Conservation (phyloP, 257 asterid species). For the Penstemon davidsonii region DNA sequence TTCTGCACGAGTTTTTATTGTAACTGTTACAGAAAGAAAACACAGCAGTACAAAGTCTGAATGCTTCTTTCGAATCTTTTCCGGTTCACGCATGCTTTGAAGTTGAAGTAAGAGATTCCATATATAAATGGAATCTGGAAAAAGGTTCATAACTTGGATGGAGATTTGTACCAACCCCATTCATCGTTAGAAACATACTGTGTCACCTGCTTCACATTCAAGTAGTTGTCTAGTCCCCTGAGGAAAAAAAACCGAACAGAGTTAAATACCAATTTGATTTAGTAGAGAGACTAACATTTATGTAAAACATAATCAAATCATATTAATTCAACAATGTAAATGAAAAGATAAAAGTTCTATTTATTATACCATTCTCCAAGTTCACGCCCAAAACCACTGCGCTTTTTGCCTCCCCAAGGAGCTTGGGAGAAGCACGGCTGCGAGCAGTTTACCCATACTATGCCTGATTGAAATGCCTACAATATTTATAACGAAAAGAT, state of each 20-base stretch:
- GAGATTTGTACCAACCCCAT: slow-evolving; percentile 89
- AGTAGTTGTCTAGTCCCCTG: slow-evolving; percentile 92
- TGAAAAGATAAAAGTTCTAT: not conserved
- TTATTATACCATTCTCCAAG: slow-evolving; percentile 81
- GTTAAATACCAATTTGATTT: not conserved
- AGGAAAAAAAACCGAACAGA: slow-evolving; percentile 12
- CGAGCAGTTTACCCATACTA: slow-evolving; percentile 92
- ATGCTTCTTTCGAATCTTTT: too few species aligned
- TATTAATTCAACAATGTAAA: too few species aligned
- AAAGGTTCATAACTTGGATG: slow-evolving; percentile 42
- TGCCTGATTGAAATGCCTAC: slow-evolving; percentile 86
- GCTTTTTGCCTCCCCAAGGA: slow-evolving; percentile 98
- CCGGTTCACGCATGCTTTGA: too few species aligned
- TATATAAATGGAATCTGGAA: too few species aligned
- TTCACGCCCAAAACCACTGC: slow-evolving; percentile 97
- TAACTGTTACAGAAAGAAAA: too few species aligned
- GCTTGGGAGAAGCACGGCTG: slow-evolving; percentile 94
- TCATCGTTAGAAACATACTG: slow-evolving; percentile 58
- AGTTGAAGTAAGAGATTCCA: too few species aligned
- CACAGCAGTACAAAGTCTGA: too few species aligned
- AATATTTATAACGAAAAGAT: not conserved
- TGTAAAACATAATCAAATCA: too few species aligned
- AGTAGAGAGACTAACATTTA: too few species aligned
- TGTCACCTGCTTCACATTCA: slow-evolving; percentile 85
- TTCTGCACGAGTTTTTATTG: too few species aligned